These are phyloP conservation scores for Suillus luteus DNA, from an alignment of 768 basidiomycete genomes.

Conservation along the genomic window DNA sequence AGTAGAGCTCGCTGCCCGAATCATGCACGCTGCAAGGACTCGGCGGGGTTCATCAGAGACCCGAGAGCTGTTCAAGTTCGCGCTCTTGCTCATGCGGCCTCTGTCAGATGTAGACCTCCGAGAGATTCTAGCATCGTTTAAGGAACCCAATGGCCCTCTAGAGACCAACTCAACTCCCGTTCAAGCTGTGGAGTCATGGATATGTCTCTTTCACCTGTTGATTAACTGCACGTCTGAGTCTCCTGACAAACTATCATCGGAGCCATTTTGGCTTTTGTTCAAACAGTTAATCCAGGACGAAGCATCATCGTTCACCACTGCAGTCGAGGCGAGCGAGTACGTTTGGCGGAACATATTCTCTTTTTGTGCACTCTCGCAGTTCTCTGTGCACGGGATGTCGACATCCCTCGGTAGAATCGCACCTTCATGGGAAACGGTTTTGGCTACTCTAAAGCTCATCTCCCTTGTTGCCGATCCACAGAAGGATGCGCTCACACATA, in stretches of 20 bases:
- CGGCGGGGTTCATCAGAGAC: conserved; percentile 31
- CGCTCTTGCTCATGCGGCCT: conserved; percentile 45
- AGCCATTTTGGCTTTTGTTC: conserved; percentile 51
- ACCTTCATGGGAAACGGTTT: conserved; percentile 68
- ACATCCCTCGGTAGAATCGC: conserved; percentile 43
- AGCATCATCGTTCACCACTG: conserved; percentile 29
- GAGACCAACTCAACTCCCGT: conserved; percentile 42
- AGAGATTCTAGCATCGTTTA: conserved; percentile 22
- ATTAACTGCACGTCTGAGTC: conserved; percentile 24
- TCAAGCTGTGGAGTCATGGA: conserved; percentile 69
- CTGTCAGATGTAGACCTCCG: conserved; percentile 59
- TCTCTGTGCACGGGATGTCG: conserved; percentile 57
- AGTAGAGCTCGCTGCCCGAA: conserved; percentile 55
- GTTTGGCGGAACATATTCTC: conserved; percentile 74
- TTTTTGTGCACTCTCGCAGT: conserved; percentile 77
- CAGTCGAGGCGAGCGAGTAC: conserved; percentile 57
- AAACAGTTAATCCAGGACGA: conserved; percentile 34
- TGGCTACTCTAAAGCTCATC: conserved; percentile 58
- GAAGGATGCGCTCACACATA: conserved; percentile 41
- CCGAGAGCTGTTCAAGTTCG: conserved; percentile 26
- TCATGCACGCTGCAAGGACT: conserved; percentile 30
- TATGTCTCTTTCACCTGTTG: conserved; percentile 66
- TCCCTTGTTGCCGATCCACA: conserved; percentile 51
- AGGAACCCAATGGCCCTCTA: conserved; percentile 20
- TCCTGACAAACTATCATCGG: conserved; percentile 15